These are phyloP conservation scores for Pichia pseudocactophila DNA, from an alignment of 805 yeast genomes.

Conservation along the genomic window DNA sequence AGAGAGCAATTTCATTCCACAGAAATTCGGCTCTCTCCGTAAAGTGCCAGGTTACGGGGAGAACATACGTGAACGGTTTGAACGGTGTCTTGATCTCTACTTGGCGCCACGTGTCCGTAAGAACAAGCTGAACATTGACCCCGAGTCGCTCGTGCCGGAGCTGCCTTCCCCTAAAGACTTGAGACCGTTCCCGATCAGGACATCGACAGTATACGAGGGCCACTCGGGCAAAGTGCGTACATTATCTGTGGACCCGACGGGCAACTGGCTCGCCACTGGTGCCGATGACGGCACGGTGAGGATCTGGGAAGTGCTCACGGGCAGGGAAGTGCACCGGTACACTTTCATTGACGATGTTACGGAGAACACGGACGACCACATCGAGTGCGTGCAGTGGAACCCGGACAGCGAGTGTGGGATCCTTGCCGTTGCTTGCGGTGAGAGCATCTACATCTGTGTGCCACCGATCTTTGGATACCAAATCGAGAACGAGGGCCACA, in stretches of 20 bases:
- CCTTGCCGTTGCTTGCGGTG: constrained; percentile 79
- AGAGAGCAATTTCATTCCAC: constrained; percentile 71
- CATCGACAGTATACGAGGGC: constrained; percentile 78
- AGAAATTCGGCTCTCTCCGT: constrained; percentile 72
- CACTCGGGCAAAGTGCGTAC: constrained; percentile 79
- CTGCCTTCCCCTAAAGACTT: constrained; percentile 94
- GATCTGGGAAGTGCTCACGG: constrained; percentile 94
- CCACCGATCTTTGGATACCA: constrained; percentile 91
- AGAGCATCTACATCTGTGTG: constrained; percentile 62
- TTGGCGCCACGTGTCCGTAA: constrained; percentile 94
- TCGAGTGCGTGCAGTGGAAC: constrained; percentile 83
- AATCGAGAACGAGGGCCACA: constrained; percentile 71
- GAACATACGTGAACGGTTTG: constrained; percentile 81
- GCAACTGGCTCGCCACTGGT: constrained; percentile 95
- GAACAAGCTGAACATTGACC: constrained; percentile 86
- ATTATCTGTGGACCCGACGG: constrained; percentile 77
- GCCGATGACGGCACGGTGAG: constrained; percentile 94
- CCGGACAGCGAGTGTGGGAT: constrained; percentile 71
- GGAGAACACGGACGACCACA: constrained; percentile 60
- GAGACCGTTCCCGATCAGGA: constrained; percentile 90
- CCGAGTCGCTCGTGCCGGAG: constrained; percentile 91
- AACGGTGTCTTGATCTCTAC: constrained; percentile 86
- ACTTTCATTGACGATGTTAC: constrained; percentile 37
- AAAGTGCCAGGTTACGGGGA: constrained; percentile 91
- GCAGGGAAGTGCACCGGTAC: constrained; percentile 80